phyloP scores from a whole-genome alignment of 768 basidiomycete genomes.

The Tulasnella sp. region DNA sequence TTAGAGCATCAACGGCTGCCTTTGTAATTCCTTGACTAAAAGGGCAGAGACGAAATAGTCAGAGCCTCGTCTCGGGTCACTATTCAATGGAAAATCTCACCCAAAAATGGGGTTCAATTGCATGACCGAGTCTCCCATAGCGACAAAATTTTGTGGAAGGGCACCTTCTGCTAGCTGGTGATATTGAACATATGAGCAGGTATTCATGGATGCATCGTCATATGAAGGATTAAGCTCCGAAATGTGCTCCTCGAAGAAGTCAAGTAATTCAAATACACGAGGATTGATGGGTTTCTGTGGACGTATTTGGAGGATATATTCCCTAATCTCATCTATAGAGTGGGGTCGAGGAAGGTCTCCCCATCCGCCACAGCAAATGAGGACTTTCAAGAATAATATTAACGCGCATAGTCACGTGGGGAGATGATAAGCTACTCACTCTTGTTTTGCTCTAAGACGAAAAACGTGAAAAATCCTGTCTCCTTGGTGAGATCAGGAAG shows the following conservation, averaged over 20 bases:
- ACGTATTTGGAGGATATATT: background rate
- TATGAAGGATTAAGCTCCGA: background rate
- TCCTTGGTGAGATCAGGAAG: background rate
- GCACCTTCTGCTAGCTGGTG: background rate
- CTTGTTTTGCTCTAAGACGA: background rate
- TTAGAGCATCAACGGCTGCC: background rate
- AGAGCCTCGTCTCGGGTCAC: too few species aligned
- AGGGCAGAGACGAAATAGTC: too few species aligned
- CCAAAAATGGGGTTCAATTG: background rate
- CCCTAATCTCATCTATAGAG: background rate
- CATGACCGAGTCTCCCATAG: background rate
- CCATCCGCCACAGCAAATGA: background rate
- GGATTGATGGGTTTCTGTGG: background rate
- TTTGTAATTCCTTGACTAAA: background rate
- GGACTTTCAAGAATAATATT: background rate
- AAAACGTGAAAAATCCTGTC: background rate
- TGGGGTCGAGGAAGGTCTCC: background rate
- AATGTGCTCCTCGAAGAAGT: background rate
- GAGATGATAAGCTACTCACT: background rate
- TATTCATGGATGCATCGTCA: background rate
- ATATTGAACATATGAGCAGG: background rate
- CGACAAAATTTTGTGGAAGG: background rate
- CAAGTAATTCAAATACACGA: background rate
- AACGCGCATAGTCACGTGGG: background rate
- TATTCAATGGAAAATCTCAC: too few species aligned